phyloP scores from a whole-genome alignment of 352 stramenopile species.

The Phytophthora kernoviae region DNA sequence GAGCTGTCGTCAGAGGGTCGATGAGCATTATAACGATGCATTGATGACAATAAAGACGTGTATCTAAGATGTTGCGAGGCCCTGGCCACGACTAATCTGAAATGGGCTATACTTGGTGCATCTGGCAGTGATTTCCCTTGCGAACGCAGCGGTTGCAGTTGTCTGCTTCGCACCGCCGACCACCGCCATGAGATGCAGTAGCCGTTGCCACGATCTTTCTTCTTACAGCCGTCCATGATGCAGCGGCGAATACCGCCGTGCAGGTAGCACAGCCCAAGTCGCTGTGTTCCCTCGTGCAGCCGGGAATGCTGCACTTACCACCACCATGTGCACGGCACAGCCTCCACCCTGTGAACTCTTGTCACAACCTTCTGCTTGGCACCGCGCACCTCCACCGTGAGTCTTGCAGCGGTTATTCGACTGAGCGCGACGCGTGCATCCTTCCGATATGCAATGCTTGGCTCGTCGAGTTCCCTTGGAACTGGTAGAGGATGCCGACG shows the following conservation, averaged over 20 bases:
- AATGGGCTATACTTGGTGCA: constrained; percentile 61
- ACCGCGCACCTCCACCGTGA: constrained; percentile 76
- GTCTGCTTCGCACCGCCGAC: constrained; percentile 62
- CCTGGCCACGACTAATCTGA: too few relatives aligned
- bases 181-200: constrained; percentile 83
- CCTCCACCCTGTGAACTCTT: constrained; percentile 81
- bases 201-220: constrained; percentile 83
- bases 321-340: constrained; percentile 51
- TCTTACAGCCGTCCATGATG: constrained; percentile 74
- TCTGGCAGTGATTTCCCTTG: constrained; percentile 80
- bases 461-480: constrained; percentile 42
- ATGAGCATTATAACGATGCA: constrained; percentile 12
- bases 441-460: constrained; percentile 71
- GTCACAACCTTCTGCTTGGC: constrained; percentile 65
- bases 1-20: too few relatives aligned
- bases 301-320: constrained; percentile 68
- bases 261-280: constrained; percentile 79
- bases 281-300: constrained; percentile 77
- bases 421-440: constrained; percentile 66
- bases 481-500: constrained; percentile 30
- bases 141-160: constrained; percentile 70
- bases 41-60: too few relatives aligned
- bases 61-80: too few relatives aligned
- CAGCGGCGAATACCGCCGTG: constrained; percentile 80
- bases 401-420: constrained; percentile 87